phyloP scores from a whole-genome alignment of 345 rosid species.

The Lepidium aucheri region DNA sequence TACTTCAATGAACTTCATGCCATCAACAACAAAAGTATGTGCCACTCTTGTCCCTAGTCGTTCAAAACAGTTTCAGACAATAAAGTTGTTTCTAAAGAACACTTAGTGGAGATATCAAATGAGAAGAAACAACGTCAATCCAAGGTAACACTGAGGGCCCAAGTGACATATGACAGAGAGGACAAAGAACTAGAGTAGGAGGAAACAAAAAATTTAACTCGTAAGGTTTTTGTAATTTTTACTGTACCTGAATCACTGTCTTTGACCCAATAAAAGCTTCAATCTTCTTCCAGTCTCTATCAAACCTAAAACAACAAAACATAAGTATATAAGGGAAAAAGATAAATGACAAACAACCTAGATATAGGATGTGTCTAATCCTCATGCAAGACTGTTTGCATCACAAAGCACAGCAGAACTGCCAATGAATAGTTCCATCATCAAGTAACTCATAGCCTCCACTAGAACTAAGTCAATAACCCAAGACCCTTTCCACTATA shows the following conservation, averaged over 20 bases:
- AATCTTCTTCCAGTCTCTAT: constrained; percentile 91
- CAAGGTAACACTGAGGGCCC: constrained; percentile 15
- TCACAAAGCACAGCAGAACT: not conserved
- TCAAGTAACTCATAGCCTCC: not conserved
- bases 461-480: not conserved
- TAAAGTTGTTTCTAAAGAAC: not conserved
- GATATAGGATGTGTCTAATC: not conserved
- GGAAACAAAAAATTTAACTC: not conserved
- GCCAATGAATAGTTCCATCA: not conserved
- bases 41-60: not conserved
- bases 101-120: not conserved
- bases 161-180: not conserved
- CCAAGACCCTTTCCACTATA: not conserved
- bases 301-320: constrained; percentile 44
- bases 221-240: not conserved
- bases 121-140: constrained; percentile 1
- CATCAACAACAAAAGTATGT: constrained; percentile 8
- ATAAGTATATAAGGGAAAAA: constrained; percentile 8
- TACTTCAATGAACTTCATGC: not conserved
- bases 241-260: constrained; percentile 74
- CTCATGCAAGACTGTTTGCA: not conserved
- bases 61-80: not conserved
- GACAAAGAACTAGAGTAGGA: not conserved
- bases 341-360: not conserved
- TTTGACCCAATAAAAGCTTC: constrained; percentile 87